phyloP scores from a whole-genome alignment of 2,329 filamentous ascomycete genomes.

The Aspergillus sojae region DNA sequence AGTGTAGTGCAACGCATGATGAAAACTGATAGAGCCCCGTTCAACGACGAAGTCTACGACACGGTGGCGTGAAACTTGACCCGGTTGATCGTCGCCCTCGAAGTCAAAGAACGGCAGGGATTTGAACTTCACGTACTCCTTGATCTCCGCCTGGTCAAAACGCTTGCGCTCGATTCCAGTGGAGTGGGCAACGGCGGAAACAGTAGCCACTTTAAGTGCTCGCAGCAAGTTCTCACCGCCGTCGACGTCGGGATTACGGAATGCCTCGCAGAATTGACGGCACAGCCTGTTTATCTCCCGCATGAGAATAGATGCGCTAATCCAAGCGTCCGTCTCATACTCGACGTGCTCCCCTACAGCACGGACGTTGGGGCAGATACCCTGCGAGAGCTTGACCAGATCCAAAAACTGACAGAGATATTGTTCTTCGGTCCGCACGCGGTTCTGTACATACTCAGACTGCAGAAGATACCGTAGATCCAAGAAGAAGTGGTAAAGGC shows the following conservation, averaged over 20 bases:
- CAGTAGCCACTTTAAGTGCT: slow-evolving; percentile 68
- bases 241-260: slow-evolving; percentile 68
- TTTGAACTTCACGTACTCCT: slow-evolving; percentile 83
- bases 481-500: slow-evolving; percentile 97
- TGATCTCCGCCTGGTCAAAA: slow-evolving; percentile 86
- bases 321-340: slow-evolving; percentile 98
- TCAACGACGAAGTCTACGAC: slow-evolving; percentile 89
- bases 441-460: slow-evolving; percentile 83
- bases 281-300: slow-evolving; percentile 93
- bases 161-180: slow-evolving; percentile 84
- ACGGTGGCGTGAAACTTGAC: slow-evolving; percentile 57
- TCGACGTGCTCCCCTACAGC: slow-evolving; percentile 95
- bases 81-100: slow-evolving; percentile 53
- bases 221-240: slow-evolving; percentile 70
- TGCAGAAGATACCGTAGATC: slow-evolving; percentile 90
- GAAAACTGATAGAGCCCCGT: slow-evolving; percentile 90
- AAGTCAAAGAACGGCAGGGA: slow-evolving; percentile 77
- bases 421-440: slow-evolving; percentile 77
- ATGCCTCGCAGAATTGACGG: slow-evolving; percentile 84
- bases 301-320: slow-evolving; percentile 90
- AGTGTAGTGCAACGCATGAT: slow-evolving; percentile 94
- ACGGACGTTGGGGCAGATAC: slow-evolving; percentile 90
- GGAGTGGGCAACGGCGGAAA: slow-evolving; percentile 84
- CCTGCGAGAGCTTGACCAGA: slow-evolving; percentile 92
- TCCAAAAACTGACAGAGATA: slow-evolving; percentile 96